Evolutionary conservation across 2,329 filamentous ascomycete genomes (phyloP), one percentile per base, ranked within the genome.

Genomic region (Monilinia aucupariae): DNA sequence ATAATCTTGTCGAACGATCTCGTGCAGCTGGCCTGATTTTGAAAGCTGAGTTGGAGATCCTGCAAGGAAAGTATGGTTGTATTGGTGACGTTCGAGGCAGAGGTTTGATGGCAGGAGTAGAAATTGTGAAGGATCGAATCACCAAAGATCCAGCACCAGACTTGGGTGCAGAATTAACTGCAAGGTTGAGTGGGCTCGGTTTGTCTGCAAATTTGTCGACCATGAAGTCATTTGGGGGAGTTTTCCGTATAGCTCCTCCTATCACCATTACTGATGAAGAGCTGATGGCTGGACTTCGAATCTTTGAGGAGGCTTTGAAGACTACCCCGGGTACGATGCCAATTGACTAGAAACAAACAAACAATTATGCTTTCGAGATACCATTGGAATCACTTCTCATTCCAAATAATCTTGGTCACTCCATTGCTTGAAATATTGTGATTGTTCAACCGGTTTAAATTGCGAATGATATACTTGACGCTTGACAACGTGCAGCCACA

Each of bases 11-110:
- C 79, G 63, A 74, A 70, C 0, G 82, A 78, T 1, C 77, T 84
- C n/a, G 73, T 73, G 30, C 71, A 63, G 37, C 74, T 84, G 22
- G 77, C 80, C 68, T 70, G 73, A 25, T 77, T 78, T n/a, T 86
- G 85, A 78, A 82, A 22, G 72, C 50, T 25, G 66, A 61, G 32
- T 76, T 87, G 5, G 71, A 75, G 30, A 72, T 65, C 17, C 73
- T 87, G 2, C 76, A 83, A 69, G 68, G 74, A 2, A 77, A 79
- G 20, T 86, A 87, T 69, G 80, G 78, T 37, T 87, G 83, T 71
- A 83, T 87, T 59, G 85, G 85, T 1, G 83, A 86, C 68, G 79
- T 87, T 0, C 78, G 84, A 12, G 83, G 83, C 0, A 77, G 83
- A 0, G 84, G 84, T 0, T 74, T 86, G 10, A 80, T 86, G 77